These are phyloP conservation scores for Boletus patriciae DNA, from an alignment of 768 basidiomycete species.

Conservation along the genomic window DNA sequence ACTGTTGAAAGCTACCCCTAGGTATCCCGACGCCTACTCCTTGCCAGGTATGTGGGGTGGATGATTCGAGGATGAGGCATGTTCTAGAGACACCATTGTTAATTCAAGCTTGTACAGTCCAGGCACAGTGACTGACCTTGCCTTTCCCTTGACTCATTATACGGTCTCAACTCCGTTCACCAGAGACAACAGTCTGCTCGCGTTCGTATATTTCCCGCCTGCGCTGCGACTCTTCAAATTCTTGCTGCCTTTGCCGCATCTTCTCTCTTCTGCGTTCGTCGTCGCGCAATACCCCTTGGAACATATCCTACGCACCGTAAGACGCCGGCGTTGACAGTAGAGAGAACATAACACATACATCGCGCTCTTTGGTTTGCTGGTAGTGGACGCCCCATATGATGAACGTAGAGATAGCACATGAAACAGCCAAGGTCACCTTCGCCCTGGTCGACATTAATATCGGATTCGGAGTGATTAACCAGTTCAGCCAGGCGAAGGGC, in stretches of 20 bases:
- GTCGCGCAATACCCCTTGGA: conserved; percentile 83
- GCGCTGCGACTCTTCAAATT: conserved; percentile 56
- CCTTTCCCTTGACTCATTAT: not conserved
- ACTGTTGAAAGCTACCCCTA: not conserved
- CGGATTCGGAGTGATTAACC: not conserved
- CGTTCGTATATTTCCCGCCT: conserved; percentile 69
- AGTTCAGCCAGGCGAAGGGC: conserved; percentile 16
- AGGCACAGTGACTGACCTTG: conserved; percentile 2
- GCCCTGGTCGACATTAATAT: conserved; percentile 65
- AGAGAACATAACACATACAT: conserved; percentile 44
- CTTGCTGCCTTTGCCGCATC: conserved; percentile 63
- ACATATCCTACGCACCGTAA: conserved; percentile 69
- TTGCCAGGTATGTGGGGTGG: not conserved
- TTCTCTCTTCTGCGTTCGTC: conserved; percentile 80
- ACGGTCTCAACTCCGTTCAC: conserved; percentile 14
- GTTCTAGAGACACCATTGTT: not conserved
- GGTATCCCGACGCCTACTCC: not conserved
- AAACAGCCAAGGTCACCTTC: conserved; percentile 69
- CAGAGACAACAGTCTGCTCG: conserved; percentile 37
- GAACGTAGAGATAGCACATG: conserved; percentile 60
- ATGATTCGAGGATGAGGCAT: not conserved
- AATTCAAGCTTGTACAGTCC: not conserved
- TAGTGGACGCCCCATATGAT: conserved; percentile 91
- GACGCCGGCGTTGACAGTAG: not conserved
- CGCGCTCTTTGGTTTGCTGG: conserved; percentile 79